Percentiles rank a stretch among this genome's conserved stretches.
phyloP scores from a whole-genome alignment of 2,329 filamentous ascomycete species.

The Aureobasidium sp. region DNA sequence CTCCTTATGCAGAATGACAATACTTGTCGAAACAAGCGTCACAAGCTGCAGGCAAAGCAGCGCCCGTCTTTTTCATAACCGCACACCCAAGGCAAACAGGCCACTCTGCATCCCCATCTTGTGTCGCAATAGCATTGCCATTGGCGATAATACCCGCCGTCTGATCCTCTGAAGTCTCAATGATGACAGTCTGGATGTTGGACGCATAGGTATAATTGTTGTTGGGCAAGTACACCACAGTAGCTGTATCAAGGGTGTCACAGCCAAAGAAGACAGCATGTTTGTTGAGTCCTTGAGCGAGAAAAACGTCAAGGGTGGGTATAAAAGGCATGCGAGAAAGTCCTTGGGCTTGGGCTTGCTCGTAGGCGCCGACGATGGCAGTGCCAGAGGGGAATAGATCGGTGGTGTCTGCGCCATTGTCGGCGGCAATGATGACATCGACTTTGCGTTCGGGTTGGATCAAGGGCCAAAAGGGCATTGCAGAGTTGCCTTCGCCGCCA shows the following conservation, averaged over 20 bases:
- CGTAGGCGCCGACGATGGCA: slow-evolving; percentile 50
- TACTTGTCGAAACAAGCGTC: slow-evolving; percentile 35
- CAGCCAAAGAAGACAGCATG: slow-evolving; percentile 58
- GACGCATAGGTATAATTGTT: slow-evolving; percentile 29
- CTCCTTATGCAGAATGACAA: slow-evolving; percentile 23
- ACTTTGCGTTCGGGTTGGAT: slow-evolving; percentile 45
- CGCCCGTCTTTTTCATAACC: slow-evolving; percentile 29
- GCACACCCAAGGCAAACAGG: slow-evolving; percentile 37
- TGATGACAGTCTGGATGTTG: slow-evolving; percentile 26
- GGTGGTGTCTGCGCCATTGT: slow-evolving; percentile 55
- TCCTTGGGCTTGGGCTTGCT: slow-evolving; percentile 43
- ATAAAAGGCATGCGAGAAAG: slow-evolving; percentile 52
- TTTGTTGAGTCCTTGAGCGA: slow-evolving; percentile 51
- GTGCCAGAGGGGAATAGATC: slow-evolving; percentile 54
- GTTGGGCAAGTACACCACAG: slow-evolving; percentile 40
- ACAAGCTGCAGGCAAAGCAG: slow-evolving; percentile 28
- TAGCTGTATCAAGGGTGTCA: slow-evolving; percentile 27
- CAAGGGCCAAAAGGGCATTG: slow-evolving; percentile 46
- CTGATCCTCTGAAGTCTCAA: slow-evolving; percentile 31
- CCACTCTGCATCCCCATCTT: slow-evolving; percentile 31
- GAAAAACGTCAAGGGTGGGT: slow-evolving; percentile 48
- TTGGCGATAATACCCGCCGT: slow-evolving; percentile 35
- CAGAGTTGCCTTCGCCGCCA: slow-evolving; percentile 43
- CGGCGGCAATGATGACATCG: slow-evolving; percentile 57
- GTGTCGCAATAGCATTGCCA: slow-evolving; percentile 32